Evolutionary conservation across 345 rosid species (phyloP).

Genomic region (Gossypium arboreum): DNA sequence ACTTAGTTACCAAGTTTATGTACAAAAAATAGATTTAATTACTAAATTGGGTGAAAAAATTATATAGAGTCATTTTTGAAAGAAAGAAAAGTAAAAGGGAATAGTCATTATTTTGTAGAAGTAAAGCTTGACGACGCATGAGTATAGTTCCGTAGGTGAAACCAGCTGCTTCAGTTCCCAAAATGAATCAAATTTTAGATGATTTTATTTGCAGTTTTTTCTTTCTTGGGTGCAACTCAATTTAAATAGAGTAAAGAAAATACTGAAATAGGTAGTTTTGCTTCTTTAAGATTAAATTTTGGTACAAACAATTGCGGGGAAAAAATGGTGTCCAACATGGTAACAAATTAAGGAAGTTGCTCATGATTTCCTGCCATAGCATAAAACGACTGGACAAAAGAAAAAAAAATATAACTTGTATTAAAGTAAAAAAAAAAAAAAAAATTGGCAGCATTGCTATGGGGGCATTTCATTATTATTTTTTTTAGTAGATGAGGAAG

Average conservation of each 20-base stretch:
- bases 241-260: background rate
- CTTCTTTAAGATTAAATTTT: background rate
- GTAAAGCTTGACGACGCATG: background rate
- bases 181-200: conserved; percentile 1
- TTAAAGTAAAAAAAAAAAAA: too few relatives aligned
- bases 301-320: background rate
- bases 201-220: background rate
- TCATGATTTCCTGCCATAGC: background rate
- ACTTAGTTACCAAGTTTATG: background rate
- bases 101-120: background rate
- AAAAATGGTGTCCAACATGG: background rate
- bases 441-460: too few relatives aligned
- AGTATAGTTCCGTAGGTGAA: background rate
- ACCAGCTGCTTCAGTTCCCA: background rate
- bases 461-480: too few relatives aligned
- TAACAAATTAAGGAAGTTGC: background rate
- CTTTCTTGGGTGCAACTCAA: background rate
- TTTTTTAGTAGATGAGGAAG: too few relatives aligned
- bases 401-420: background rate
- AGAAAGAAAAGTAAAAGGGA: background rate
- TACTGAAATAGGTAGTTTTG: background rate
- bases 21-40: background rate
- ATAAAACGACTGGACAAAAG: background rate
- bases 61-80: background rate
- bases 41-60: too few relatives aligned